Evolutionary conservation across 805 yeast species (phyloP).

Genomic region (Teunomyces cretensis): DNA sequence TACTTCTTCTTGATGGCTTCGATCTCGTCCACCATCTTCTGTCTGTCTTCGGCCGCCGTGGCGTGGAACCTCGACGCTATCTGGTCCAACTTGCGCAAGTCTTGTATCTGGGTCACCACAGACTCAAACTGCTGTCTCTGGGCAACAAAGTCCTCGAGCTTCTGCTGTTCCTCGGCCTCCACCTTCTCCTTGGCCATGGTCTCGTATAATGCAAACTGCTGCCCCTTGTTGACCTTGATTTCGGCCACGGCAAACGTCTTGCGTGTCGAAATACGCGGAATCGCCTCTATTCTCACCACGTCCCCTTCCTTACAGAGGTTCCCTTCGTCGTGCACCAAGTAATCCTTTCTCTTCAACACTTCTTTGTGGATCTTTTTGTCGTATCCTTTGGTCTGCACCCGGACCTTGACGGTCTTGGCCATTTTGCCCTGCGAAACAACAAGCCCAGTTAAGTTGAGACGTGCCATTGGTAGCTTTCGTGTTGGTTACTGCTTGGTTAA

Average conservation of each 20-base stretch:
- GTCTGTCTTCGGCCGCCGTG: slow-evolving; percentile 18
- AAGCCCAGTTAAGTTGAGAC: slow-evolving; percentile 87
- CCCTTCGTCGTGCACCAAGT: slow-evolving; percentile 90
- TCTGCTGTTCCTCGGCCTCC: slow-evolving; percentile 59
- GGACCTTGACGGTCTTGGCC: slow-evolving; percentile 92
- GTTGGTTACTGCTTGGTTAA: not conserved
- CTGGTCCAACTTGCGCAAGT: slow-evolving; percentile 35
- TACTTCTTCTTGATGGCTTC: slow-evolving; percentile 37
- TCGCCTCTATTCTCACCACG: slow-evolving; percentile 86
- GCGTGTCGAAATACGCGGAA: slow-evolving; percentile 78
- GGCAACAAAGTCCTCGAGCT: slow-evolving; percentile 53
- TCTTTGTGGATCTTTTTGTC: slow-evolving; percentile 74
- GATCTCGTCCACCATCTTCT: slow-evolving; percentile 28
- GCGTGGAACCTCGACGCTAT: slow-evolving; percentile 23
- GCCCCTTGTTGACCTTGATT: slow-evolving; percentile 84
- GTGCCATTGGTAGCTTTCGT: slow-evolving; percentile 64
- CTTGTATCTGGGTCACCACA: slow-evolving; percentile 35
- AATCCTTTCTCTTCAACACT: slow-evolving; percentile 74
- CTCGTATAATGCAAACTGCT: slow-evolving; percentile 81
- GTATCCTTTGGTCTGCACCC: slow-evolving; percentile 76
- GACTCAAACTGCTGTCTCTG: slow-evolving; percentile 33
- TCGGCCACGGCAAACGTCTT: slow-evolving; percentile 92
- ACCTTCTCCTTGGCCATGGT: slow-evolving; percentile 69
- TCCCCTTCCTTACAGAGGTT: slow-evolving; percentile 93
- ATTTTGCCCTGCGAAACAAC: slow-evolving; percentile 95